Conservation (phyloP, 306 rosid species). For the Datisca glomerata region DNA sequence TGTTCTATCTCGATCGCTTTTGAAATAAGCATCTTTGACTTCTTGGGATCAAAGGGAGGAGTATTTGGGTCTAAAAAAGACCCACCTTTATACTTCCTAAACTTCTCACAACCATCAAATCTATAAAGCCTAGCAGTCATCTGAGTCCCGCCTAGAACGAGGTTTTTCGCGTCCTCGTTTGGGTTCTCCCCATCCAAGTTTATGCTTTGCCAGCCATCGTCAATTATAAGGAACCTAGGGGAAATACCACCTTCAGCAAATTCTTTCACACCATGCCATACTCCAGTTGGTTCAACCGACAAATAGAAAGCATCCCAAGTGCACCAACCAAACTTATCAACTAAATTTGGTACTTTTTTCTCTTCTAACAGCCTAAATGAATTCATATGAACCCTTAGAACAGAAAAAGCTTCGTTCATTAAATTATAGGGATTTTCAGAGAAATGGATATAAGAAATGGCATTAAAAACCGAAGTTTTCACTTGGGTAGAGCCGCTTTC, state of each 20-base stretch:
- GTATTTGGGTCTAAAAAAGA: constrained; percentile 36
- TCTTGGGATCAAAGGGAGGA: constrained; percentile 51
- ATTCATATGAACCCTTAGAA: constrained; percentile 55
- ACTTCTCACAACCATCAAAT: constrained; percentile 56
- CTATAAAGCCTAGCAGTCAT: constrained; percentile 68
- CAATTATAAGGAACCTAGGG: constrained; percentile 68
- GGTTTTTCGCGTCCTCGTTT: constrained; percentile 39
- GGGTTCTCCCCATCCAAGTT: constrained; percentile 45
- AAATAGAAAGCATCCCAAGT: constrained; percentile 91
- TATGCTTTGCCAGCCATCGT: constrained; percentile 92
- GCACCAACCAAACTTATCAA: constrained; percentile 88
- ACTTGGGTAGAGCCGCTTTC: constrained; percentile 68
- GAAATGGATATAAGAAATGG: constrained; percentile 53
- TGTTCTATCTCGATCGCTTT: constrained; percentile 55
- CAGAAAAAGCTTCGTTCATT: constrained; percentile 72
- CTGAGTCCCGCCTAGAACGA: constrained; percentile 60
- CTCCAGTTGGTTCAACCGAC: constrained; percentile 49
- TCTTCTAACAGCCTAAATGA: constrained; percentile 71
- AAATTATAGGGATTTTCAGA: constrained; percentile 61
- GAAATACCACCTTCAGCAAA: constrained; percentile 42
- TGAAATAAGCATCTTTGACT: constrained; percentile 28
- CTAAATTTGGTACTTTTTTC: constrained; percentile 38
- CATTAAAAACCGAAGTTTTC: constrained; percentile 29
- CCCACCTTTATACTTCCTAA: constrained; percentile 46
- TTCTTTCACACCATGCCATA: constrained; percentile 54